Conservation (phyloP, 2,329 filamentous ascomycete species). For the Fusarium beomiforme region DNA sequence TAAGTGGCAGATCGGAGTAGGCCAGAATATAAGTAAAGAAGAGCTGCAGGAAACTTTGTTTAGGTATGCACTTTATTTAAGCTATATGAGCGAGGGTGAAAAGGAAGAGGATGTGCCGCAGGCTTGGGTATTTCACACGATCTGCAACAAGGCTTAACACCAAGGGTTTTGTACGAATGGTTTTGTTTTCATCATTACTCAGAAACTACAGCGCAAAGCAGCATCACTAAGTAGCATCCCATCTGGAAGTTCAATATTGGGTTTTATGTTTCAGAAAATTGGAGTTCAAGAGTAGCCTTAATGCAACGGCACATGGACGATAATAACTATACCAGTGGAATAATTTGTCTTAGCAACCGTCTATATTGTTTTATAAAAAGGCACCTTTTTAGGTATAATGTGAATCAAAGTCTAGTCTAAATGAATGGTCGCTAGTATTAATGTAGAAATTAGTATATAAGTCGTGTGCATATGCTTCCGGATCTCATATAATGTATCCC, state of each 20-base stretch:
- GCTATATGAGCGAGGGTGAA: slow-evolving; percentile 43
- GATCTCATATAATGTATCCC: slow-evolving; percentile 30
- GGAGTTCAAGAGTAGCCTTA: background rate
- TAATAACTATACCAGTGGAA: background rate
- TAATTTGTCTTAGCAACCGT: background rate
- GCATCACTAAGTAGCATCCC: background rate
- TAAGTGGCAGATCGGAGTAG: slow-evolving; percentile 34
- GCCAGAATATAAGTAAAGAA: slow-evolving; percentile 36
- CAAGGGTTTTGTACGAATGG: background rate
- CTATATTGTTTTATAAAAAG: slow-evolving; percentile 15
- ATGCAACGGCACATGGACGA: background rate
- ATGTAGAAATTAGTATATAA: slow-evolving; percentile 37
- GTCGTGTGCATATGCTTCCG: slow-evolving; percentile 30
- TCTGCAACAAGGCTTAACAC: slow-evolving; percentile 14
- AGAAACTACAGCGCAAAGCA: background rate
- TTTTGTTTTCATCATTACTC: background rate
- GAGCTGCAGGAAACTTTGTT: slow-evolving; percentile 45
- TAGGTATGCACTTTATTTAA: slow-evolving; percentile 50
- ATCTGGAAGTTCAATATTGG: background rate
- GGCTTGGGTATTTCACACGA: slow-evolving; percentile 45
- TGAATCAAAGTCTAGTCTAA: slow-evolving; percentile 38
- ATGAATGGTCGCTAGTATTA: slow-evolving; percentile 40
- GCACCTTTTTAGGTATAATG: slow-evolving; percentile 13
- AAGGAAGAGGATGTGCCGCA: slow-evolving; percentile 43
- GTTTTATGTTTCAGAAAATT: background rate